Base-by-base conservation (phyloP, 257 asterid species). In the Solanum tarijense region DNA sequence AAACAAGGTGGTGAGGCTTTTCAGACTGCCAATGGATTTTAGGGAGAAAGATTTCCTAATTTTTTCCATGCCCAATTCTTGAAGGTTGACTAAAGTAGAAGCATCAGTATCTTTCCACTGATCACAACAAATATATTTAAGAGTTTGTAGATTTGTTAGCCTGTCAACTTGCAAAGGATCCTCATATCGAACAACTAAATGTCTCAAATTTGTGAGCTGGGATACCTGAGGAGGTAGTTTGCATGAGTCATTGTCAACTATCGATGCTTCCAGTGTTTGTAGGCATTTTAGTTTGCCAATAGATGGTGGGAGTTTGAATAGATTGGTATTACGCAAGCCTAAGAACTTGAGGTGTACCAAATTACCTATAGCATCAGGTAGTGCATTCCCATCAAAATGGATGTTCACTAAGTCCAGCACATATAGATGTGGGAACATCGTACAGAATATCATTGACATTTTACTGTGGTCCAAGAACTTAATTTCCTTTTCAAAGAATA, bases 91-190 rank as follows among this genome's bases (percentile, higher is more conserved):
- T 35, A 84, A 69, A 84, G 13, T 7, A 48, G 29, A 11, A 68
- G 87, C 60, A 60, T 84, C 87, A 32, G 52, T 84, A 62, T 84
- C 3, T 25, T 35, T 84, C 87, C 87, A 62, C 12, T 84, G 87
- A 62, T 84, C 55, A n/a, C 52, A 84, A 10, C 87, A 6, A 27
- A 62, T 23, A 23, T 29, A 66, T 12, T 84, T 65, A 11, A 84
- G 74, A 84, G 87, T 84, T 18, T 12, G 46, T 29, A 84, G 27
- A 84, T 60, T 84, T 18, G 78, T 84, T 2, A 84, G 87, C 25
- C 3, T 60, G 76, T 84, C 36, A 13, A 84, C 38, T 34, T 34
- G 46, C 78, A 84, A 23, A 2, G 43, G 76, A 4, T 14, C 76
- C 39, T 36, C 39, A 36, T 36, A 36, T 36, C 39, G 39, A 36